Base-by-base conservation (phyloP, 768 basidiomycete genomes). In the Candolleomyces eurysporus region DNA sequence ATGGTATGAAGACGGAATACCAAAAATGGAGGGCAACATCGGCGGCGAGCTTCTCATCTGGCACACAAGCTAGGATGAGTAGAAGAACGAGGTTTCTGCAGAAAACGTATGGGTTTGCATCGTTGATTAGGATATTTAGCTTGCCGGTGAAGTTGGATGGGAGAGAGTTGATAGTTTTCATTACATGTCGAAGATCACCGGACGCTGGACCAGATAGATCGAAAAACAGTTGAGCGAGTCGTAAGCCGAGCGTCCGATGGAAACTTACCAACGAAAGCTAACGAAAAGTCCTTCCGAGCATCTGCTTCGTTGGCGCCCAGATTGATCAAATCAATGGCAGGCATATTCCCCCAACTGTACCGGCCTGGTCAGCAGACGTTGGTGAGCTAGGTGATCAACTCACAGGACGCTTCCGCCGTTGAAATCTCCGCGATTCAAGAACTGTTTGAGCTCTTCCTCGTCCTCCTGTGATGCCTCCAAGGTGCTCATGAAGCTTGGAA, bases 1-100 rank as follows among this genome's bases (percentile, higher is more conserved):
- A 55, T 9, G 79, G 79, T 46, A 82, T 55, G 60, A 77, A 78
- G 8, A 72, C 71, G 1, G 82, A 83, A 57, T 81, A 81, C 78
- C 79, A 82, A 54, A 80, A 76, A 61, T 83, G 82, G 21, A 82
- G 71, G 6, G 79, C 81, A 4, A 75, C 65, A 40, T 82, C 82
- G 8, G 75, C 81, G 1, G 77, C 78, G 19, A 73, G 21, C 6
- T 11, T 67, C 59, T 58, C 56, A 58, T 80, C 72, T 2, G 69
- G 52, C 43, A 76, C 63, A 17, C 64, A 71, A 3, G 74, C 74
- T 21, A 83, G 70, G 48, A 82, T 75, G 21, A 76, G 64, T 21
- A 83, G 75, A 13, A 83, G 60, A 0, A 76, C 17, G 17, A 82
- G 64, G 55, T 83, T 83, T 22, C 82, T 76, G 19, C 69, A 66